These are phyloP conservation scores for Diaporthe aspalathi DNA, from an alignment of 2,329 filamentous ascomycete species.

Conservation along the genomic window DNA sequence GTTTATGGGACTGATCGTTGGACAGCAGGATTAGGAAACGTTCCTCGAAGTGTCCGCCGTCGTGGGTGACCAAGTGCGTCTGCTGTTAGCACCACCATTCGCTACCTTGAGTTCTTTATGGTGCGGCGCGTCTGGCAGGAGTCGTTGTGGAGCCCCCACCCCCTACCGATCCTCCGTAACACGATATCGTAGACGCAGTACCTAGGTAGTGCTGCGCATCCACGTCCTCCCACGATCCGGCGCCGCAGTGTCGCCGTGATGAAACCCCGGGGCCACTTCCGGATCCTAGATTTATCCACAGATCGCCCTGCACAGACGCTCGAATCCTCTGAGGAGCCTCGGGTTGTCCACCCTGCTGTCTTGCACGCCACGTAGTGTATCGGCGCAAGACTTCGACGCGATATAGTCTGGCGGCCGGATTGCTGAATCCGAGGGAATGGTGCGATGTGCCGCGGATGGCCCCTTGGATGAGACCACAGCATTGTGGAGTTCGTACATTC, in stretches of 20 bases:
- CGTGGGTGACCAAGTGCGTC: neutral
- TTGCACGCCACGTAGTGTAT: neutral
- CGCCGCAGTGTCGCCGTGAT: conserved; percentile 1
- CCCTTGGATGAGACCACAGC: neutral
- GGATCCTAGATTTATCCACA: neutral
- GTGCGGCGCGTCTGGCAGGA: neutral
- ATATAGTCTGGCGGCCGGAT: neutral
- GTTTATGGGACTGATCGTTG: neutral
- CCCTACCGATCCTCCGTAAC: neutral
- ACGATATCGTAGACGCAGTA: neutral
- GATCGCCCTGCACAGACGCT: conserved; percentile 1
- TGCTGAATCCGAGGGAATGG: neutral
- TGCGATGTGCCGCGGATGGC: neutral
- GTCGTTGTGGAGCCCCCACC: neutral
- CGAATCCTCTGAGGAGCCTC: neutral
- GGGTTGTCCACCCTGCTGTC: neutral
- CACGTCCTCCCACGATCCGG: neutral
- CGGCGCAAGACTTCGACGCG: neutral
- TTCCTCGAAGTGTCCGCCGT: neutral
- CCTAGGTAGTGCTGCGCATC: neutral
- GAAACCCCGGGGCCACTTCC: neutral
- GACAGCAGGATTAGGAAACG: neutral
- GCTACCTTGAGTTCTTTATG: neutral
- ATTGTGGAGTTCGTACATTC: neutral
- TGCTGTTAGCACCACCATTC: neutral